Evolutionary conservation across 495 filamentous ascomycete species (phyloP), one percentile per base, ranked within the genome.

Genomic region (Talaromyces nanjingensis): DNA sequence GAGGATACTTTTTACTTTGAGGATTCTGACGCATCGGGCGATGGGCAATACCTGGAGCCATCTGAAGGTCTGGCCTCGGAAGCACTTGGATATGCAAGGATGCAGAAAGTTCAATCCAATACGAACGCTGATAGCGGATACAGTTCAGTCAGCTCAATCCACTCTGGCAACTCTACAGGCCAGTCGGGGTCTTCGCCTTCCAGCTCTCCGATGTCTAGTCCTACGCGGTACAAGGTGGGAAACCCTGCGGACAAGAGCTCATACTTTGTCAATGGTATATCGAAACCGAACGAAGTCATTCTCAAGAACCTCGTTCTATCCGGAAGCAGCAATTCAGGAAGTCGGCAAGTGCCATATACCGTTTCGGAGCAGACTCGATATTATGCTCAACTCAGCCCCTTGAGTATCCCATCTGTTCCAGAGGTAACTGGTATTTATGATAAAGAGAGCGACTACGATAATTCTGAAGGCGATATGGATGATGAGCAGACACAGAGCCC

Each of bases 61-160:
- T 22, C 14, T n/a, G 61, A 37, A n/a, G 6, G 5, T 1, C 24
- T 37, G 5, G 34, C 11, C 8, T 31, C 24, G 0, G 49, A 42
- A 12, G 62, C 24, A 9, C 20, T 64, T 18, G 39, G 25, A 25
- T 55, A 24, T 25, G 14, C 53, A 7, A n/a, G 11, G 22, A 29
- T 24, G 20, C 31, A 42, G 37, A 34, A 42, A 29, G 33, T 22
- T 14, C 49, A 45, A 14, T 75, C 74, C 7, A 69, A 73, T 52
- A 72, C 66, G 60, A 76, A 78, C 59, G 68, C 67, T 25, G 77
- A 80, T 63, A 79, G 77, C 64, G 77, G 77, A 18, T 79, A 80
- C 63, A 79, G 74, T 64, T 79, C 76, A 29, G 27, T 64, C 9
- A 54, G 62, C 33, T 64, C 62, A 24, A 25, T 47, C 6, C 47